Conservation (phyloP, 164 flowering plant species). For the Saururus chinensis region DNA sequence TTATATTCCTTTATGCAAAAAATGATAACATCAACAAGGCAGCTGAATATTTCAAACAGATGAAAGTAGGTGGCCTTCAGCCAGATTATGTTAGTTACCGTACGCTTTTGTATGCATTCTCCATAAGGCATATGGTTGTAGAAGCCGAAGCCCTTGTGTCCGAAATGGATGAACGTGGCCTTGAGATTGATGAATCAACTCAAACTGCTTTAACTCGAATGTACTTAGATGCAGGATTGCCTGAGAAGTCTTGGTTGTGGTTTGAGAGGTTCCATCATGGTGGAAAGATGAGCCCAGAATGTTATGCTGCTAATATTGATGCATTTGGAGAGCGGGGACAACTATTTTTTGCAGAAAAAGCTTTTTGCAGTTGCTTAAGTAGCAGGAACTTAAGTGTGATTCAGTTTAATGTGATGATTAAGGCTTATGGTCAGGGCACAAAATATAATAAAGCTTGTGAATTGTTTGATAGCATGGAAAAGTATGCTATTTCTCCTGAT, state of each 20-base stretch:
- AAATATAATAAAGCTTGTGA: conserved; percentile 51
- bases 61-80: conserved; percentile 54
- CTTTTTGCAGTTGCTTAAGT: conserved; percentile 51
- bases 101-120: conserved; percentile 74
- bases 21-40: conserved; percentile 51
- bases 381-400: conserved; percentile 36
- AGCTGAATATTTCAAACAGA: conserved; percentile 37
- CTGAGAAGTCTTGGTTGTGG: conserved; percentile 75
- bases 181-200: conserved; percentile 76
- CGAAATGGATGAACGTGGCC: conserved; percentile 63
- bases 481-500: conserved; percentile 49
- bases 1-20: conserved; percentile 65
- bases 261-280: conserved; percentile 59
- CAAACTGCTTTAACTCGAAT: conserved; percentile 79
- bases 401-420: conserved; percentile 88
- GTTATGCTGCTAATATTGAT: conserved; percentile 86
- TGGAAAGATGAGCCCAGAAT: conserved; percentile 68
- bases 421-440: conserved; percentile 75
- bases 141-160: conserved; percentile 59
- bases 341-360: conserved; percentile 62
- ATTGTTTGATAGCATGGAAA: conserved; percentile 59
- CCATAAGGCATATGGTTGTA: conserved; percentile 64
- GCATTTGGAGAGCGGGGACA: conserved; percentile 81
- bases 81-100: conserved; percentile 81
- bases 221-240: conserved; percentile 72